phyloP scores from a whole-genome alignment of 2,329 filamentous ascomycete species.

The Neocucurbitaria cava region DNA sequence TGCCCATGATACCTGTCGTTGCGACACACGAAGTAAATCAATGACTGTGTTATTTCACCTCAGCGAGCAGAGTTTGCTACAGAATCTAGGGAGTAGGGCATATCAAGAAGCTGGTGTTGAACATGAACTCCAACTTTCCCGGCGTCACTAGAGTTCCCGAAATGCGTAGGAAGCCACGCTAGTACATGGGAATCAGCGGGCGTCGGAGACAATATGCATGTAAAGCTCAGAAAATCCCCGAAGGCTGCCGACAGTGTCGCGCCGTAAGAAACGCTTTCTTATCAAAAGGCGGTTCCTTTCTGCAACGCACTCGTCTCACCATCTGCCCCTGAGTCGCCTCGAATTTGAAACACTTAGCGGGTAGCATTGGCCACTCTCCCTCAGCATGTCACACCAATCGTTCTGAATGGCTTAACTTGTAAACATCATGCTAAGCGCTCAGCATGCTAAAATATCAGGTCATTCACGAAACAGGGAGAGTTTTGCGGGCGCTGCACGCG shows the following conservation, averaged over 20 bases:
- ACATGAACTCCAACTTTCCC: too few species aligned
- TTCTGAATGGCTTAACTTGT: conserved; percentile 24
- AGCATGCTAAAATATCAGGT: conserved; percentile 19
- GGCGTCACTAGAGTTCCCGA: too few species aligned
- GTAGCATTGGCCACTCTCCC: conserved; percentile 18
- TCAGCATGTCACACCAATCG: conserved; percentile 15
- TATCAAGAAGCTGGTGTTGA: too few species aligned
- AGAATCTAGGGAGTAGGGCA: too few species aligned
- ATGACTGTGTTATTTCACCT: too few species aligned
- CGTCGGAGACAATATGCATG: not conserved
- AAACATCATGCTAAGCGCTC: conserved; percentile 25
- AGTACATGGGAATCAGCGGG: not conserved
- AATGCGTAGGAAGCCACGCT: not conserved
- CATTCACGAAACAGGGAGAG: conserved; percentile 30
- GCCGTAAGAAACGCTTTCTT: not conserved
- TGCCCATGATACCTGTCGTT: too few species aligned
- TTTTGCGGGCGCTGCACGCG: conserved; percentile 31
- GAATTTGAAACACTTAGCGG: conserved; percentile 29
- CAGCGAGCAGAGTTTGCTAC: too few species aligned
- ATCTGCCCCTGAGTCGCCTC: conserved; percentile 29
- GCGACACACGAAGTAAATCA: too few species aligned
- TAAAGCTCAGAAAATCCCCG: not conserved
- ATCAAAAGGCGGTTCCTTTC: conserved; percentile 9
- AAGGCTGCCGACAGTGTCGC: not conserved
- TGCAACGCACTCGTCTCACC: conserved; percentile 30